Evolutionary conservation across 2,329 filamentous ascomycete genomes (phyloP).

Genomic region (Penicillium crustosum): DNA sequence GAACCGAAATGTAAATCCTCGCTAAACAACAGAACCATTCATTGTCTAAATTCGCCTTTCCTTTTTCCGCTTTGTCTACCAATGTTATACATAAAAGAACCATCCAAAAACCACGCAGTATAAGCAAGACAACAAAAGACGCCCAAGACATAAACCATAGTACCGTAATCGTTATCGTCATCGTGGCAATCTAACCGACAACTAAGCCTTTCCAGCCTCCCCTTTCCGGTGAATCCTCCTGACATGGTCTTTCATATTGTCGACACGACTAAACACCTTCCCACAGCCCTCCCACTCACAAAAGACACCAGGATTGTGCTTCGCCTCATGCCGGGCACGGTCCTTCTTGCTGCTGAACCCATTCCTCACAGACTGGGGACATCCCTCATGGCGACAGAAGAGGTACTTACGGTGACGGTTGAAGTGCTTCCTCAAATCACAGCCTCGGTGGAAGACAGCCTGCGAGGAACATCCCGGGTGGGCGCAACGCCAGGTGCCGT

Average conservation of each 20-base stretch:
- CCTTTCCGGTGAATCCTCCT: slow-evolving; percentile 42
- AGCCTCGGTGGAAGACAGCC: slow-evolving; percentile 58
- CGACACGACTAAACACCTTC: slow-evolving; percentile 59
- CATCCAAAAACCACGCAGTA: not conserved
- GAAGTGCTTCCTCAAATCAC: slow-evolving; percentile 63
- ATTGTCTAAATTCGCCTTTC: not conserved
- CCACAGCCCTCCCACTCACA: slow-evolving; percentile 61
- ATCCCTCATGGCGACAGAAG: slow-evolving; percentile 60
- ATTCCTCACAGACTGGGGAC: slow-evolving; percentile 56
- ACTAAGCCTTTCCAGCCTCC: not conserved
- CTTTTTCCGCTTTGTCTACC: not conserved
- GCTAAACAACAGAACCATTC: not conserved
- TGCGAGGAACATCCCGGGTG: slow-evolving; percentile 61
- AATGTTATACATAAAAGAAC: slow-evolving; percentile 1
- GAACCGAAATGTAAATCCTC: not conserved
- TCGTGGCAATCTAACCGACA: not conserved
- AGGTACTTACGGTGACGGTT: slow-evolving; percentile 62
- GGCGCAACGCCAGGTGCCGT: slow-evolving; percentile 57
- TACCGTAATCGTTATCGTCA: not conserved
- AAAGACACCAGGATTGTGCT: slow-evolving; percentile 60
- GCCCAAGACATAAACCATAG: not conserved
- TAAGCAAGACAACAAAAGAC: not conserved
- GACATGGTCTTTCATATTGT: slow-evolving; percentile 60
- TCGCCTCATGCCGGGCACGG: slow-evolving; percentile 60
- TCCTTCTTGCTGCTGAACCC: slow-evolving; percentile 66